phyloP scores from a whole-genome alignment of 805 yeast species.

The Candida argentea region DNA sequence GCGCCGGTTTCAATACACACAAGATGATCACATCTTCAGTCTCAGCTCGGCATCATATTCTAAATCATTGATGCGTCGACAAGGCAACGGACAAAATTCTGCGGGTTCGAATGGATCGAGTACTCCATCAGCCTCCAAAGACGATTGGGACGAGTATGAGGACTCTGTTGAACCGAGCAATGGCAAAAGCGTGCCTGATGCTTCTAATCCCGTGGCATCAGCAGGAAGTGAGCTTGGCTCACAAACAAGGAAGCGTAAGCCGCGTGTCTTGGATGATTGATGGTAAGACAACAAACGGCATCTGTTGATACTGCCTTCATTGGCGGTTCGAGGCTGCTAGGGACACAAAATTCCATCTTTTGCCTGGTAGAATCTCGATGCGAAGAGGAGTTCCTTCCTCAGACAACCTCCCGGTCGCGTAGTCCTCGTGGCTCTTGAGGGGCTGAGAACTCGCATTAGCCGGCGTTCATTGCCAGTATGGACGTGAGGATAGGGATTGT shows the following conservation, averaged over 20 bases:
- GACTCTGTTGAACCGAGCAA: slow-evolving; percentile 20
- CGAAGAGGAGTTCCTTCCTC: too few relatives aligned
- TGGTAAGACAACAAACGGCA: too few relatives aligned
- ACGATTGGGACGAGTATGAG: slow-evolving; percentile 29
- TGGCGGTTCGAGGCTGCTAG: not conserved
- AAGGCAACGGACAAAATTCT: slow-evolving; percentile 24
- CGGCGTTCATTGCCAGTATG: too few relatives aligned
- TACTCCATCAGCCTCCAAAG: slow-evolving; percentile 12
- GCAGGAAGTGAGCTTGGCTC: slow-evolving; percentile 4
- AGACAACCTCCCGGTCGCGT: too few relatives aligned
- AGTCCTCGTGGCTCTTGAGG: too few relatives aligned
- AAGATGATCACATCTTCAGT: slow-evolving; percentile 75
- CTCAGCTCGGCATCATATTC: slow-evolving; percentile 63
- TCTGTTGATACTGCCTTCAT: not conserved
- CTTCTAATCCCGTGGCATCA: not conserved
- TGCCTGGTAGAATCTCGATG: too few relatives aligned
- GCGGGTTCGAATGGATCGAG: slow-evolving; percentile 8
- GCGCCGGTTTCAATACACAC: slow-evolving; percentile 46
- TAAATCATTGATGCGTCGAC: slow-evolving; percentile 42
- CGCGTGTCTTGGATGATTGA: slow-evolving; percentile 18
- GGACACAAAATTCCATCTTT: too few relatives aligned
- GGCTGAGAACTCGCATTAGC: too few relatives aligned
- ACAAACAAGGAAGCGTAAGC: slow-evolving; percentile 20
- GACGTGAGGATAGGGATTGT: too few relatives aligned
- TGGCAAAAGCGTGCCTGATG: slow-evolving; percentile 3